Base-by-base conservation (phyloP, 2,329 filamentous ascomycete species). In the Monilinia polystroma region DNA sequence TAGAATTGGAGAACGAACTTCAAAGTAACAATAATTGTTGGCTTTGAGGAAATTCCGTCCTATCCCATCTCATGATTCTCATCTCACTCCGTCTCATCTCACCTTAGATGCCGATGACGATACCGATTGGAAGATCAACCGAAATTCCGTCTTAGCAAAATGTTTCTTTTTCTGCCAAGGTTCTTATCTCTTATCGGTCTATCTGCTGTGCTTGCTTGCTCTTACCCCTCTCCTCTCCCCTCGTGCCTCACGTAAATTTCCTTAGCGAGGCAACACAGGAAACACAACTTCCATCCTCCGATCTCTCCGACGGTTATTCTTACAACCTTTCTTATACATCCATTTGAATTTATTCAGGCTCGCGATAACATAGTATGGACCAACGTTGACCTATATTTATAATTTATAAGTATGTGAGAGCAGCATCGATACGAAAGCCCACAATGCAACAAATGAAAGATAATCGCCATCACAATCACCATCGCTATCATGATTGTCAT, bases 391-490 rank as follows among this genome's bases (percentile, higher is more conserved):
- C 32, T 35, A 18, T 45, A 4, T 16, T 11, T 45, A 45, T 18
- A 45, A 43, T 43, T 12, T 43, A 43, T 47, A 7, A 7, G 43
- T 59, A 59, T 32, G 57, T 16, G 10, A n/a, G 14, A 49, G 18
- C 29, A 10, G 0, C 18, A n/a, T n/a, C 57, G 11, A 59, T 12
- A 49, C 1, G 43, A 41, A 64, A 57, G 63, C 63, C 43, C 45
- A 56, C 43, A 23, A 64, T 58, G 52, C 63, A 23, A 47, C 26
- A 51, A 57, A 55, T 32, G 12, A 63, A 43, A 41, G 18, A 29
- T 26, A 52, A 26, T n/a, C 45, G 38, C 29, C 32, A 35, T 53
- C 47, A 58, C 20, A 20, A 45, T 45, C 43, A 49, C n/a, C 20
- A 16, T 43, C 41, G 12, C 41, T 10, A 57, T 5, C n/a, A 57